Conservation (phyloP, 2,329 filamentous ascomycete species). For the Verticillium dahliae region DNA sequence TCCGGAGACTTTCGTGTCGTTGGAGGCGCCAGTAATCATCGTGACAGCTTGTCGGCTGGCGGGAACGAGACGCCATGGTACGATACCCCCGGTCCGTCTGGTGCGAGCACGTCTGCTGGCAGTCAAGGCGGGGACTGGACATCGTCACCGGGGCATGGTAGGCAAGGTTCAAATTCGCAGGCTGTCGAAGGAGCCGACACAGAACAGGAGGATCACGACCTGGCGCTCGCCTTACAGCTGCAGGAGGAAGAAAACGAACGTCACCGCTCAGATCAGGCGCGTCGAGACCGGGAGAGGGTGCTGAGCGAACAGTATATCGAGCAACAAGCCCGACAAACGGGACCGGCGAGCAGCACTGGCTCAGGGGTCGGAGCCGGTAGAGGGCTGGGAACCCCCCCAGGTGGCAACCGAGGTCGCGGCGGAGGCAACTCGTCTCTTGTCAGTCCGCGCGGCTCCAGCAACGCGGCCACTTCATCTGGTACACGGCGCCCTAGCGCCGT, state of each 20-base stretch:
- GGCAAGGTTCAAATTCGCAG: background rate
- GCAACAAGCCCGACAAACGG: slow-evolving; percentile 43
- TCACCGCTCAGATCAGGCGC: slow-evolving; percentile 54
- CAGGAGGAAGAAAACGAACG: slow-evolving; percentile 90
- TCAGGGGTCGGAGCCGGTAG: background rate
- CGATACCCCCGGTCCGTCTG: slow-evolving; percentile 1
- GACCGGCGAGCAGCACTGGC: slow-evolving; percentile 12
- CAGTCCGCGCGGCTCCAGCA: slow-evolving; percentile 14
- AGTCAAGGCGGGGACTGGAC: slow-evolving; percentile 40
- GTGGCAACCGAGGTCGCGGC: background rate
- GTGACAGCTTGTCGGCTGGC: background rate
- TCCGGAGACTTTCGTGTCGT: slow-evolving; percentile 86
- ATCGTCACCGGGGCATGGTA: slow-evolving; percentile 34
- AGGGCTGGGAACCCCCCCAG: slow-evolving; percentile 1
- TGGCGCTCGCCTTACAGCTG: slow-evolving; percentile 84
- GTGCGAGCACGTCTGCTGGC: background rate
- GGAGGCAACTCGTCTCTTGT: slow-evolving; percentile 8
- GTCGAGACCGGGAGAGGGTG: slow-evolving; percentile 58
- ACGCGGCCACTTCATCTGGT: background rate
- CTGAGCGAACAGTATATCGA: slow-evolving; percentile 67
- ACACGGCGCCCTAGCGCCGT: background rate
- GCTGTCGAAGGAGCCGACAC: background rate
- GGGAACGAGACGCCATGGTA: background rate
- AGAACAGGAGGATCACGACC: slow-evolving; percentile 71
- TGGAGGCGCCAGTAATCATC: slow-evolving; percentile 40